Conservation (phyloP, 352 stramenopile genomes). For the Thalassiosira mediterranea region DNA sequence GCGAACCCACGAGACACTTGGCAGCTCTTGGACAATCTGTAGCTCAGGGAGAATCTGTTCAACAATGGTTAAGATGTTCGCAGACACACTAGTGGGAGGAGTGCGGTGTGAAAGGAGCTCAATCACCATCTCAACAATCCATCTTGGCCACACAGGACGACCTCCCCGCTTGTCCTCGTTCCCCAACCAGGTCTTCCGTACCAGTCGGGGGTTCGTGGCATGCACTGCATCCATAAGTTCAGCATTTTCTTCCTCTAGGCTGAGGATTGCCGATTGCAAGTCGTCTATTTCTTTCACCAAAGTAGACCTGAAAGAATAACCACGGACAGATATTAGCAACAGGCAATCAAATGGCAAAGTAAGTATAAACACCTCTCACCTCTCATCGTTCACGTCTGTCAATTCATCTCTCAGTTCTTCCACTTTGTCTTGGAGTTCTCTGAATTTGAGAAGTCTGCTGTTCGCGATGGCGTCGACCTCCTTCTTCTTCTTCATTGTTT, state of each 20-base stretch:
- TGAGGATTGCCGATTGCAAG: no score
- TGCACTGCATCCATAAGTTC: no score
- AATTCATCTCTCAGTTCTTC: slow-evolving; percentile 3
- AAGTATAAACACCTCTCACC: not conserved
- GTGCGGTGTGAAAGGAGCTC: not conserved
- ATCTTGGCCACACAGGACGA: not conserved
- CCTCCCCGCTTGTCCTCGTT: not conserved
- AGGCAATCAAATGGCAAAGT: not conserved
- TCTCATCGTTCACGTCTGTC: not conserved
- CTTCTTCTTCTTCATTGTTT: no score
- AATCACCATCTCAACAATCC: not conserved
- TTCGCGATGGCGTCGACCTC: no score
- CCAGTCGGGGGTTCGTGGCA: not conserved
- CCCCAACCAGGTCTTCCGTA: not conserved
- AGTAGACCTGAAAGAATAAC: not conserved
- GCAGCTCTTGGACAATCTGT: not conserved
- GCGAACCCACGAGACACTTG: not conserved
- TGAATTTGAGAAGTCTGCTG: no score
- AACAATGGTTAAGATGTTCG: not conserved
- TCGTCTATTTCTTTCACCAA: not conserved
- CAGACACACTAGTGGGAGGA: not conserved
- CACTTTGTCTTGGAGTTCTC: no score
- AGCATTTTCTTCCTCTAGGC: no score
- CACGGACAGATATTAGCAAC: not conserved
- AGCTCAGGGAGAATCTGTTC: not conserved